These are phyloP conservation scores for Bromus sterilis DNA, from an alignment of 176 grass and related monocot genomes.

Conservation along the genomic window DNA sequence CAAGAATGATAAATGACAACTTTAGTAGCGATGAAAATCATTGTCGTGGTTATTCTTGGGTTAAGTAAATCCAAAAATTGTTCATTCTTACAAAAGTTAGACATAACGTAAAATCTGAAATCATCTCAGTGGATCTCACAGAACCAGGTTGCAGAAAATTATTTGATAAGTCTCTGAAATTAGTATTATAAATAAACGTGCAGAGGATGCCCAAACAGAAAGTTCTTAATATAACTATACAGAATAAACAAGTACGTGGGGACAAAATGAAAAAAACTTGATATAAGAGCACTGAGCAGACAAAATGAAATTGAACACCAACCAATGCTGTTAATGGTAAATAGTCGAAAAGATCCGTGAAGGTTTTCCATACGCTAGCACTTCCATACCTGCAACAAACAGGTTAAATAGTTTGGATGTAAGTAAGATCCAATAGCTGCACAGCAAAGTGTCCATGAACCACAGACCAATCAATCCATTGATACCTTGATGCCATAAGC, in stretches of 20 bases:
- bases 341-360: slow-evolving; percentile 72
- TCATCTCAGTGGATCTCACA: neutral
- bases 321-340: slow-evolving; percentile 53
- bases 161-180: neutral
- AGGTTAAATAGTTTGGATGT: neutral
- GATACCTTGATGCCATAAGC: neutral
- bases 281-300: neutral
- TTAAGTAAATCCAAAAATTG: neutral
- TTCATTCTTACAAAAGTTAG: neutral
- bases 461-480: neutral
- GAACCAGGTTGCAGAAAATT: neutral
- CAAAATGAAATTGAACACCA: slow-evolving; percentile 2
- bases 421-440: neutral
- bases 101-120: neutral
- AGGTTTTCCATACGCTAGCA: slow-evolving; percentile 71
- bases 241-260: neutral
- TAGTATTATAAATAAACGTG: neutral
- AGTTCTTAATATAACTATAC: neutral
- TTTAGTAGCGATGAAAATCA: neutral
- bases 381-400: slow-evolving; percentile 50
- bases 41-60: neutral
- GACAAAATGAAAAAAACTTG: neutral
- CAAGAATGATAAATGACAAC: neutral
- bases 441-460: neutral
- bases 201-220: neutral